Evolutionary conservation across 371 early-diverging fungal genomes (phyloP).

Genomic region (Mortierella sp.): DNA sequence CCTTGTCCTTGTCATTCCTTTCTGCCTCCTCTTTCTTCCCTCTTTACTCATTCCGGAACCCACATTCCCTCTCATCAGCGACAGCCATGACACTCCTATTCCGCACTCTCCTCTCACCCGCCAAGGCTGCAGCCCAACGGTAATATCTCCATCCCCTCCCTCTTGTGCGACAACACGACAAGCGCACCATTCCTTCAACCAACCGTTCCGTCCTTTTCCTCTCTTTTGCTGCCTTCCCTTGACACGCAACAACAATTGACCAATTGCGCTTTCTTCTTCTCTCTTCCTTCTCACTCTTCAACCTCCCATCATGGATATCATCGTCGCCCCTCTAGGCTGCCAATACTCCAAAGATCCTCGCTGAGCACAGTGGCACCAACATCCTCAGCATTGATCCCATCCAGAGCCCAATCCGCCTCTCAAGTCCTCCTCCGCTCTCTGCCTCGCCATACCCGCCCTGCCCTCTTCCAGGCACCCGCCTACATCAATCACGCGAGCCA

Average conservation of each 20-base stretch:
- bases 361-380: conserved; percentile 12
- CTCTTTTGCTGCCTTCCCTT: not conserved
- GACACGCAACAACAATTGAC: not conserved
- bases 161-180: not conserved
- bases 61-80: not conserved
- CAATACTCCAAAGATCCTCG: conserved; percentile 4
- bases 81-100: conserved; percentile 17
- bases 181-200: not conserved
- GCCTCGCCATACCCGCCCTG: not conserved
- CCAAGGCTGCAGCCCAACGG: conserved; percentile 30
- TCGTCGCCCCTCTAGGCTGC: not conserved
- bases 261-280: not conserved
- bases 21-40: not conserved
- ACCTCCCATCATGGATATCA: not conserved
- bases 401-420: not conserved
- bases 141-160: not conserved
- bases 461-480: conserved; percentile 10
- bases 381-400: not conserved
- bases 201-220: not conserved
- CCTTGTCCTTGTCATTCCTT: not conserved
- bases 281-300: not conserved
- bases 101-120: conserved; percentile 32
- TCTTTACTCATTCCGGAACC: not conserved
- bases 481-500: conserved; percentile 9
- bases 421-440: conserved; percentile 4